Conservation (phyloP, 2,329 filamentous ascomycete genomes). For the Paecilomyces sp. region DNA sequence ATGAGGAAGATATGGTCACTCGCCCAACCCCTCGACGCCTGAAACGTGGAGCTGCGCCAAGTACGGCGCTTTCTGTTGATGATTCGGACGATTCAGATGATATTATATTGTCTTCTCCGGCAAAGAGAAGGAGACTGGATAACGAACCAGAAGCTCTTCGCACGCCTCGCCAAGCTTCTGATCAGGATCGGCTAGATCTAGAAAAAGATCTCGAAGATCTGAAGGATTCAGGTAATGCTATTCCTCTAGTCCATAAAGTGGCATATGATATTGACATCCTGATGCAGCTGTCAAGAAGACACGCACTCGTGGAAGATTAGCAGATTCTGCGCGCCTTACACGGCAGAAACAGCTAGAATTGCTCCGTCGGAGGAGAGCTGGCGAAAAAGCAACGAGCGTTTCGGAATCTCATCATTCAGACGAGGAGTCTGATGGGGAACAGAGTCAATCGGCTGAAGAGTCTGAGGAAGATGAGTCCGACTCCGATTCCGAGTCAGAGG, state of each 20-base stretch:
- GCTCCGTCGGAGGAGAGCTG: constrained; percentile 36
- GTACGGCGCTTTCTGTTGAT: constrained; percentile 18
- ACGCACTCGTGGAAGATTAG: constrained; percentile 34
- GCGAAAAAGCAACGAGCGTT: constrained; percentile 26
- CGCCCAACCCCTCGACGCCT: constrained; percentile 18
- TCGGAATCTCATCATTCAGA: constrained; percentile 16
- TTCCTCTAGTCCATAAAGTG: background rate
- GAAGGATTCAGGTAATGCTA: constrained; percentile 33
- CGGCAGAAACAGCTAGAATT: constrained; percentile 35
- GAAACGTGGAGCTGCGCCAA: constrained; percentile 18
- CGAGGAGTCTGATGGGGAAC: constrained; percentile 12
- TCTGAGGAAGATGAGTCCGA: constrained; percentile 6
- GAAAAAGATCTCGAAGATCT: constrained; percentile 40
- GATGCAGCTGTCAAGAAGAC: constrained; percentile 26
- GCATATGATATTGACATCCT: constrained; percentile 8
- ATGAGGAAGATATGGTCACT: constrained; percentile 19
- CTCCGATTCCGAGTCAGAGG: constrained; percentile 5
- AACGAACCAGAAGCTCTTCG: constrained; percentile 10
- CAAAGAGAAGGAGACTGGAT: constrained; percentile 16
- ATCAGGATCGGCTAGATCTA: constrained; percentile 34
- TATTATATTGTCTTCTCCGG: constrained; percentile 17
- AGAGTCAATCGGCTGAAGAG: constrained; percentile 9
- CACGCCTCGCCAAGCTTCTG: constrained; percentile 15
- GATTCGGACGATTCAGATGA: constrained; percentile 21
- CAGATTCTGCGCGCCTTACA: constrained; percentile 31